Percentiles rank a stretch among this genome's conserved stretches.
phyloP scores from a whole-genome alignment of 352 stramenopile genomes.

The Globisporangium apiculatum region DNA sequence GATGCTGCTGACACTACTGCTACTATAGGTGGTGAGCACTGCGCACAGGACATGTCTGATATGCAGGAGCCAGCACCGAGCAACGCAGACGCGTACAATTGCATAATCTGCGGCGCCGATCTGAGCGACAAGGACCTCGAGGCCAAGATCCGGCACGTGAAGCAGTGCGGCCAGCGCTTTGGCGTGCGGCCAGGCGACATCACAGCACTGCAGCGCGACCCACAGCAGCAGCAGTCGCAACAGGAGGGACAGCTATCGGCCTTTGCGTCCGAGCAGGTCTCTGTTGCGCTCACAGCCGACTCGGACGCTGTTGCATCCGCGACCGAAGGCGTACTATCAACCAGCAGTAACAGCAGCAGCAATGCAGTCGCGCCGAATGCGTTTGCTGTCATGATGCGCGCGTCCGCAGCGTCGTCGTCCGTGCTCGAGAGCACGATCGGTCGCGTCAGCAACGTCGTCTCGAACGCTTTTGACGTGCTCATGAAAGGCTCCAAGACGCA shows the following conservation, averaged over 20 bases:
- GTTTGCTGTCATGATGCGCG: conserved; percentile 54
- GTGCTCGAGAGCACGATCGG: conserved; percentile 7
- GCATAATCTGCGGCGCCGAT: conserved; percentile 61
- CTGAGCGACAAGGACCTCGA: conserved; percentile 31
- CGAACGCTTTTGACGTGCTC: conserved; percentile 76
- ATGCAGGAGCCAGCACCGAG: background rate
- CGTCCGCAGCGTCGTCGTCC: conserved; percentile 11
- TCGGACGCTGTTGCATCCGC: background rate
- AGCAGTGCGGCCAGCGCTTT: conserved; percentile 65
- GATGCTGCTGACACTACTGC: too few species aligned
- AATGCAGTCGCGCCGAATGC: conserved; percentile 20
- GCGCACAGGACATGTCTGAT: too few species aligned
- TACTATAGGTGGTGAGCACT: background rate
- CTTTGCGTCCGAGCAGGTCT: background rate
- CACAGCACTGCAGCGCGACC: conserved; percentile 13
- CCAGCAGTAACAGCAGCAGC: background rate
- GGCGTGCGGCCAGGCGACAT: conserved; percentile 51
- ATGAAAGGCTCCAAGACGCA: conserved; percentile 75
- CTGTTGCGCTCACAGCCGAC: background rate
- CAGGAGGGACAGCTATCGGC: conserved; percentile 3
- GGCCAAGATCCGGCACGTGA: conserved; percentile 69
- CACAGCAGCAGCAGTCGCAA: background rate
- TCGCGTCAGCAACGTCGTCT: conserved; percentile 13
- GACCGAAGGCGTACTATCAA: conserved; percentile 3
- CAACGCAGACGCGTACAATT: conserved; percentile 22